Percentiles rank a stretch among this genome's conserved stretches.
phyloP scores from a whole-genome alignment of 768 basidiomycete species.

The Asterophora lycoperdoides region DNA sequence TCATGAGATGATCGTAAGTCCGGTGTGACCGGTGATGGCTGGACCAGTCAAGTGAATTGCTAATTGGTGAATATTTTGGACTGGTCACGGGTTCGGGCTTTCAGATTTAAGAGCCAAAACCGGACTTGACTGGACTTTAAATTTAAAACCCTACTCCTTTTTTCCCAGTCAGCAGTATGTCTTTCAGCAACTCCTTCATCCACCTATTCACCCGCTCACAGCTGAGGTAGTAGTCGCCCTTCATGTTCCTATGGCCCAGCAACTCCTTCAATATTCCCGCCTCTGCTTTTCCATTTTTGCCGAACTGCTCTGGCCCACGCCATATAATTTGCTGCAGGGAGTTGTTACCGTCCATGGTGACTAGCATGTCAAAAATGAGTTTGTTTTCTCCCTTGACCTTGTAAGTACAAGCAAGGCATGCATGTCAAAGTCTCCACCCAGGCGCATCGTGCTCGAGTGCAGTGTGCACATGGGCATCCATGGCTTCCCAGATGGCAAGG shows the following conservation, averaged over 20 bases:
- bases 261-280: no score
- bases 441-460: not conserved
- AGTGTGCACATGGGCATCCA: not conserved
- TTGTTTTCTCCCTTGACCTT: constrained; percentile 1
- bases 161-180: no score
- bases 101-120: no score
- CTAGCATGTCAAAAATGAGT: constrained; percentile 6
- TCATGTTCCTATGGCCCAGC: not conserved
- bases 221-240: not conserved
- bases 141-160: no score
- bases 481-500: no score
- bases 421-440: constrained; percentile 1
- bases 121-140: no score
- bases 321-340: not conserved
- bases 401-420: constrained; percentile 3
- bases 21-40: no score
- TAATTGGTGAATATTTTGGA: no score
- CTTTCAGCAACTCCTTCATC: not conserved
- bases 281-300: no score
- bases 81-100: no score
- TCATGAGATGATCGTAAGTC: no score
- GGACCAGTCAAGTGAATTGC: no score
- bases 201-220: not conserved
- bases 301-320: not conserved
- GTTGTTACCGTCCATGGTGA: constrained; percentile 2